Conservation (phyloP, 208 protist genomes). For the Wallacemonas sp. region DNA sequence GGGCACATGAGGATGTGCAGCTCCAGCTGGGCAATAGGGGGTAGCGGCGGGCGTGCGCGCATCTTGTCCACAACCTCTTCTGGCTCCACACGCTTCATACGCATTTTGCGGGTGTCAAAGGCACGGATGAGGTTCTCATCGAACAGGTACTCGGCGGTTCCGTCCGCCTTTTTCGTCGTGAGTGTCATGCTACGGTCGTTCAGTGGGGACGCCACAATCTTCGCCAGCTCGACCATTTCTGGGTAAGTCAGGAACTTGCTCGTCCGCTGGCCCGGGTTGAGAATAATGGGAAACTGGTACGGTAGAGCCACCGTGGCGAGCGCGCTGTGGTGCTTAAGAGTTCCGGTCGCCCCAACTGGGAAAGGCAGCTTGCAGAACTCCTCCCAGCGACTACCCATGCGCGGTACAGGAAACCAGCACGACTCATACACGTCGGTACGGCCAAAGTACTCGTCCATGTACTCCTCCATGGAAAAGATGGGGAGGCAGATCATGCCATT, state of each 20-base stretch:
- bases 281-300: constrained; percentile 59
- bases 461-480: constrained; percentile 89
- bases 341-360: constrained; percentile 71
- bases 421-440: constrained; percentile 69
- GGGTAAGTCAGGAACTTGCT: constrained; percentile 91
- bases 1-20: constrained; percentile 76
- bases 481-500: constrained; percentile 86
- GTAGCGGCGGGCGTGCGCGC: constrained; percentile 38
- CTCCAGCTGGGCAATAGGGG: constrained; percentile 81
- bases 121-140: constrained; percentile 46
- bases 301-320: constrained; percentile 72
- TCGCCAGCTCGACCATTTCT: constrained; percentile 78
- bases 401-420: constrained; percentile 86
- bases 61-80: constrained; percentile 39
- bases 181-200: constrained; percentile 35
- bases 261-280: constrained; percentile 80
- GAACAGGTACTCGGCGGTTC: constrained; percentile 29
- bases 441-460: constrained; percentile 77
- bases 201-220: constrained; percentile 30
- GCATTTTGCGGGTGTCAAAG: constrained; percentile 78
- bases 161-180: neutral
- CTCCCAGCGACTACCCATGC: constrained; percentile 72
- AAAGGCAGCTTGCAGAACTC: constrained; percentile 79
- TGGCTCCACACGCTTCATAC: constrained; percentile 67
- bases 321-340: constrained; percentile 62